Base-by-base conservation (phyloP, 108 stramenopile genomes). In the Pseudonitzschia multistriata region DNA sequence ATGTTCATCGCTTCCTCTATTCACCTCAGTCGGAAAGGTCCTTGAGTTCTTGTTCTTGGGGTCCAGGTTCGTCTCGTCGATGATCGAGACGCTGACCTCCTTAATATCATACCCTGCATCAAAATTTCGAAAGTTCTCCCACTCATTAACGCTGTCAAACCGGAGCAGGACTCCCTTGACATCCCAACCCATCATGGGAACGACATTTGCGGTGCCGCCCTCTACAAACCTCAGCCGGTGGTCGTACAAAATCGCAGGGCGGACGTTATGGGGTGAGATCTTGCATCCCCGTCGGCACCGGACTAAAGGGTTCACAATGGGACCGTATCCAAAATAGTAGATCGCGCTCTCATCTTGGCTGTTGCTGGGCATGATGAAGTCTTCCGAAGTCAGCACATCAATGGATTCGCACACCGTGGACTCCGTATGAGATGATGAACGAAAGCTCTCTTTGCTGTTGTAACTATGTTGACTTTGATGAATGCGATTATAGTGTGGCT, bases 261-360 rank as follows among this genome's bases (percentile, higher is more conserved):
- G 6, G 10, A 73, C 19, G 14, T 68, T 6, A 5, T 33, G 28
- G 14, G 33, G 19, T 3, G 45, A 37, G 10, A 61, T 35, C 34
- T 3, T 59, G 34, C 31, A 35, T 27, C 69, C 69, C 52, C 77
- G 3, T 33, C 77, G 59, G 0, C 36, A 0, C 19, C 77, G 55
- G 4, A 78, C 77, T 22, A 73, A 42, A 17, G 62, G 64, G 52
- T 78, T 67, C 6, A 78, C 77, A 29, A 78, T 78, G 0, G 77
- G 71, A 15, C 77, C 77, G 60, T 72, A 73, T 31, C 66, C 77
- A 73, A 78, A 78, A 34, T 66, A 78, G 30, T 59, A 62, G 22
- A 76, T 64, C 4, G 45, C 33, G 5, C 35, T 33, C 0, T 30
- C 6, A n/a, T 52, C 22, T n/a, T 52, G 13, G 42, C 8, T 37